Percentiles rank a stretch among this genome's conserved stretches.
phyloP scores from a whole-genome alignment of 2,329 filamentous ascomycete genomes.

The Helotiales sp. region DNA sequence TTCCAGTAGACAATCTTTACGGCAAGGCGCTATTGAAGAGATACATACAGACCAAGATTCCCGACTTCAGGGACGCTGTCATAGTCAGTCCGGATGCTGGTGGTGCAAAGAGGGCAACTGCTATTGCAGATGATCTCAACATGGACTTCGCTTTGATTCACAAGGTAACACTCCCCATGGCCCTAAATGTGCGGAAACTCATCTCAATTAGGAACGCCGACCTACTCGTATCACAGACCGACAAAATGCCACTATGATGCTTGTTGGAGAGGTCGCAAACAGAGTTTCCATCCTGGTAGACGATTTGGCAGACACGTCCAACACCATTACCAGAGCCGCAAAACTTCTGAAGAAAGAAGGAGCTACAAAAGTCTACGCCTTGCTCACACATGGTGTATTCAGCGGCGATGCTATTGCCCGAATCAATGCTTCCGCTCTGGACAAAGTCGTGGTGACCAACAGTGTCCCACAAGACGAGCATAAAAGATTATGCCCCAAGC shows the following conservation, averaged over 20 bases:
- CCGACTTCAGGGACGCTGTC: conserved; percentile 78
- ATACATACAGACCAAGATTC: conserved; percentile 77
- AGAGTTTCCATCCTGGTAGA: conserved; percentile 89
- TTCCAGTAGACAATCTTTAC: conserved; percentile 97
- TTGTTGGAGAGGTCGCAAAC: conserved; percentile 82
- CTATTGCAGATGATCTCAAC: conserved; percentile 88
- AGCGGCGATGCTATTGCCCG: conserved; percentile 93
- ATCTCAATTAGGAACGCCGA: conserved; percentile 69
- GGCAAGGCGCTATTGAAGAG: conserved; percentile 72
- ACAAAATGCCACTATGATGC: conserved; percentile 93
- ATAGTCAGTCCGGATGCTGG: conserved; percentile 96
- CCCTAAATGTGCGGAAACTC: conserved; percentile 36
- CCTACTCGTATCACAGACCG: conserved; percentile 85
- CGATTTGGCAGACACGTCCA: conserved; percentile 92
- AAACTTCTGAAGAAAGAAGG: conserved; percentile 97
- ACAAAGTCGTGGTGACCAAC: conserved; percentile 95
- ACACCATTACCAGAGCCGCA: conserved; percentile 93
- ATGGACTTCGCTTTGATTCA: conserved; percentile 98
- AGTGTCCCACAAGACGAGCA: conserved; percentile 89
- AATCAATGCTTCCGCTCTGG: conserved; percentile 89
- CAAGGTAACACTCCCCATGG: conserved; percentile 63
- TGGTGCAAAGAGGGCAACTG: conserved; percentile 92
- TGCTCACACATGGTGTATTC: conserved; percentile 92
- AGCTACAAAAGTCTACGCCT: conserved; percentile 84
- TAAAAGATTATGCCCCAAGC: conserved; percentile 73